These are phyloP conservation scores for Epithemia pelagica DNA, from an alignment of 108 stramenopile species.

Conservation along the genomic window DNA sequence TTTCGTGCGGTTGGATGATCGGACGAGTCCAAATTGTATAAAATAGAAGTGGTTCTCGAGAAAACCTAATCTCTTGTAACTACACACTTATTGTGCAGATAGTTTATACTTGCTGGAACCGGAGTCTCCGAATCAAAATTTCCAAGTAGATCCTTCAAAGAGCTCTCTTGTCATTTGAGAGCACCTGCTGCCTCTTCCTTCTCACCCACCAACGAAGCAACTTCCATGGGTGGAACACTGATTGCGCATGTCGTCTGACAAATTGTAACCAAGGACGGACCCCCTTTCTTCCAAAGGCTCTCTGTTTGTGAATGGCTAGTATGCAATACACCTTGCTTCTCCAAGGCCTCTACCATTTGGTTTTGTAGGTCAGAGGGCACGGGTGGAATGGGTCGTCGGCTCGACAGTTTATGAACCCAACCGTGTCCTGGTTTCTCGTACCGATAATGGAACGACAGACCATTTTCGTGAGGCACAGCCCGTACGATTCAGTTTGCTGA, in stretches of 20 bases:
- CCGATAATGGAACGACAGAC: neutral
- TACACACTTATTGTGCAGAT: neutral
- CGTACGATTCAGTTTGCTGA: neutral
- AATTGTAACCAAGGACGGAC: neutral
- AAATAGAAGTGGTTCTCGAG: too few relatives aligned
- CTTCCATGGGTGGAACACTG: neutral
- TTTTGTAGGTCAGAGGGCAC: constrained; percentile 1
- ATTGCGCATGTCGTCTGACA: neutral
- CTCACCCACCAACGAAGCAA: neutral
- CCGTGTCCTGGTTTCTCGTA: constrained; percentile 17
- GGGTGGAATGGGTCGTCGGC: constrained; percentile 2
- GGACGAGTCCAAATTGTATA: too few relatives aligned
- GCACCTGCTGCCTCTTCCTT: neutral
- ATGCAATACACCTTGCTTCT: neutral
- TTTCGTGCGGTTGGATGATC: too few relatives aligned
- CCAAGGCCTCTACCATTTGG: neutral
- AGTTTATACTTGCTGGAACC: neutral
- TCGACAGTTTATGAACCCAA: constrained; percentile 9
- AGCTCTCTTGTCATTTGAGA: neutral
- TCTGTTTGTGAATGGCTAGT: neutral
- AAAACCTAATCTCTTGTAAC: neutral
- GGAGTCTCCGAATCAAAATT: neutral
- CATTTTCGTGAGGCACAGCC: neutral
- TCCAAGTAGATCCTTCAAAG: too few relatives aligned
- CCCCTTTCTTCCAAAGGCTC: neutral